Evolutionary conservation across 108 stramenopile species (phyloP).

Genomic region (Ochromonas danica): DNA sequence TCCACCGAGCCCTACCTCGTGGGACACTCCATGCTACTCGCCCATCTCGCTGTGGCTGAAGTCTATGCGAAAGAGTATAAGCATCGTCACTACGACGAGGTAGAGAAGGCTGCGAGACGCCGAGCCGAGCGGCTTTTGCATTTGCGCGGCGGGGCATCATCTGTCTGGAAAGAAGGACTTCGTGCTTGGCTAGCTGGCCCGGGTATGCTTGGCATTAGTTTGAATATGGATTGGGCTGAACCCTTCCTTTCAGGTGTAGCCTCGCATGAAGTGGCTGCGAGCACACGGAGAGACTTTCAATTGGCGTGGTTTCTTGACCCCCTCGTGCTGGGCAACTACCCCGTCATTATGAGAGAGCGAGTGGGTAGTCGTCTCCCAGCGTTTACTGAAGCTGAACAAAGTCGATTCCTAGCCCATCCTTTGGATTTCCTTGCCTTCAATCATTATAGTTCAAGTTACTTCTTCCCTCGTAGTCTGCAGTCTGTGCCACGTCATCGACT

Average conservation of each 20-base stretch:
- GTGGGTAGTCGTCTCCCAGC: conserved; percentile 65
- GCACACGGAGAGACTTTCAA: not conserved
- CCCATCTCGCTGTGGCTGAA: conserved; percentile 74
- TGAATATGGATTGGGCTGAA: not conserved
- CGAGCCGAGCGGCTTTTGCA: too few species aligned
- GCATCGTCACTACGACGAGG: not conserved
- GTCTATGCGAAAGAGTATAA: conserved; percentile 63
- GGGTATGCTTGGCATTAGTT: conserved; percentile 1
- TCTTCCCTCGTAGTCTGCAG: too few species aligned
- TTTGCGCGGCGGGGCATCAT: too few species aligned
- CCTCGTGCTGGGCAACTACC: conserved; percentile 72
- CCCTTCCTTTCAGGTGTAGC: not conserved
- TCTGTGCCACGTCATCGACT: conserved; percentile 37
- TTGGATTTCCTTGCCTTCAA: conserved; percentile 86
- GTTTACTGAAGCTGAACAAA: conserved; percentile 68
- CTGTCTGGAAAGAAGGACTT: too few species aligned
- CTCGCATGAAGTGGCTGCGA: not conserved
- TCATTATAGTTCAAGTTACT: conserved; percentile 62
- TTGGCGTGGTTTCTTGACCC: conserved; percentile 49
- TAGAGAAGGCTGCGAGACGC: too few species aligned
- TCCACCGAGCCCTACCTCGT: conserved; percentile 66
- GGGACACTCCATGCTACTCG: conserved; percentile 74
- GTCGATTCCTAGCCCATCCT: conserved; percentile 57
- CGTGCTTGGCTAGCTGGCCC: conserved; percentile 68
- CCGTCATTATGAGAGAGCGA: conserved; percentile 63